Base-by-base conservation (phyloP, 2,329 filamentous ascomycete genomes). In the Orbilia brochopaga region DNA sequence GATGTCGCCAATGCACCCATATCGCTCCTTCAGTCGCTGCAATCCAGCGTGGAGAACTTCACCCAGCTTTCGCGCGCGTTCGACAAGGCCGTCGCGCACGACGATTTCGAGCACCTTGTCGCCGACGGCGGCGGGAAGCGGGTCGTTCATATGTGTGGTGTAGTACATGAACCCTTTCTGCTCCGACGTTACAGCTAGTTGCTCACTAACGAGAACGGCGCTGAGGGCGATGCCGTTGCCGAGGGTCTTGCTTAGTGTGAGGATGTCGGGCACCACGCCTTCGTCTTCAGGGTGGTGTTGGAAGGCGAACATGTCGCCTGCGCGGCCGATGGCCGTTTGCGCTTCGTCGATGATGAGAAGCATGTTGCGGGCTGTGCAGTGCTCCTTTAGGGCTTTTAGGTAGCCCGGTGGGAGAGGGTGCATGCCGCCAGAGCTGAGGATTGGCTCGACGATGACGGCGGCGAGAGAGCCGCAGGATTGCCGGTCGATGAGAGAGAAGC, bases 81-180 rank as follows among this genome's bases (percentile, higher is more conserved):
- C 78, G 17, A 84, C 82, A 8, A 88, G 78, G 19, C 81, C 78
- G 70, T 88, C 85, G 0, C 85, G 80, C 19, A 84, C 79, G 0
- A 88, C 84, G 11, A 87, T 85, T 67, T 88, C 85, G 0, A 88
- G 80, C 1, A 87, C 85, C 75, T 87, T 87, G 72, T 84, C 80
- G 0, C 85, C 85, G 0, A 88, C 85, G 0, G 85, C 84, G 0
- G 85, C 85, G 0, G 85, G 82, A 0, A 88, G 78, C 0, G 86
- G 85, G 73, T 88, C 86, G 73, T 88, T 87, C 54, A 87, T 78
- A 74, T 88, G 86, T 0, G 86, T 88, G 0, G 85, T 88, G 73
- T 85, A 83, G 75, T 85, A 87, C 17, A 84, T 79, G 74, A 82
- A 88, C 27, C 81, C 83, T 17, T 85, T 81, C 10, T 78, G 78